A percentile compares a stretch with the other conserved stretches of the same genome.
Conservation (phyloP, 805 yeast species). For the Nematodospora valgi region DNA sequence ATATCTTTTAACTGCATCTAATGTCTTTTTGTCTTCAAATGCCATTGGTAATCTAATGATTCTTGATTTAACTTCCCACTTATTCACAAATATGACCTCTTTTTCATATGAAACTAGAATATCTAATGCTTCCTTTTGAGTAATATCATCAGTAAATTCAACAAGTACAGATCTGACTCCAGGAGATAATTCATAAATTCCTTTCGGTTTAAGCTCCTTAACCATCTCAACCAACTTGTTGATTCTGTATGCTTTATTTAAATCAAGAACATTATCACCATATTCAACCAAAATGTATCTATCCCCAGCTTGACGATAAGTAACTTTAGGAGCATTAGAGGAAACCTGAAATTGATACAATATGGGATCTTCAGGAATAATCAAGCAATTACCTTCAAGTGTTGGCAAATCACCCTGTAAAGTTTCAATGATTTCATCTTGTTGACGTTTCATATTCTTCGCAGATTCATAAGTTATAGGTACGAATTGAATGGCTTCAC, state of each 20-base stretch:
- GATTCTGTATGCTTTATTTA: conserved; percentile 81
- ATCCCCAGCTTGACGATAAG: conserved; percentile 96
- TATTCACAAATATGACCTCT: conserved; percentile 66
- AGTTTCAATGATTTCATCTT: conserved; percentile 51
- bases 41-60: conserved; percentile 90
- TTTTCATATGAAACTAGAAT: conserved; percentile 71
- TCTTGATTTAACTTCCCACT: conserved; percentile 86
- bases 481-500: conserved; percentile 76
- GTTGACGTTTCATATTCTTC: conserved; percentile 54
- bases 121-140: conserved; percentile 60
- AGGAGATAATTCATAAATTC: conserved; percentile 93
- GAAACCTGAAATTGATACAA: conserved; percentile 49
- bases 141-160: conserved; percentile 69
- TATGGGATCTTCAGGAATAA: conserved; percentile 63
- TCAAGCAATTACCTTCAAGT: conserved; percentile 19
- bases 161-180: conserved; percentile 94
- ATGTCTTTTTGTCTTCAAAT: conserved; percentile 86
- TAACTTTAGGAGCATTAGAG: conserved; percentile 61
- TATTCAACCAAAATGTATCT: conserved; percentile 88
- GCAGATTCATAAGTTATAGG: conserved; percentile 75
- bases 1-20: conserved; percentile 87
- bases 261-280: conserved; percentile 84
- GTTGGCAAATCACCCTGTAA: conserved; percentile 43
- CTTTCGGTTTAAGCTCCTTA: conserved; percentile 58
- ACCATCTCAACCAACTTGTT: conserved; percentile 78